phyloP scores from a whole-genome alignment of 1,284 basidiomycete species.

The Puccinia novopanici region DNA sequence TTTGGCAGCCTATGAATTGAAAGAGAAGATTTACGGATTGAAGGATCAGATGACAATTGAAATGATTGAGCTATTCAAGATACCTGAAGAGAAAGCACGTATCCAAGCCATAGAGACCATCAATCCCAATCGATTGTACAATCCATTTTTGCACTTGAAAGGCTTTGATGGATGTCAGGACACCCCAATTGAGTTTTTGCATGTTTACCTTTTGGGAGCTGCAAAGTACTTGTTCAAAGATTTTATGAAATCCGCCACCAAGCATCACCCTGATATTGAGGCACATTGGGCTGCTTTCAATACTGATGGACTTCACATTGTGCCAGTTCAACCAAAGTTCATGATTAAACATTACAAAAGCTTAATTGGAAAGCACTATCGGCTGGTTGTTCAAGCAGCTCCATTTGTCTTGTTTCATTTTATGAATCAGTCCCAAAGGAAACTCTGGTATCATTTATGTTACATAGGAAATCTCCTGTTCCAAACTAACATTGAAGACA shows the following conservation, averaged over 20 bases:
- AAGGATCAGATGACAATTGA: too few species aligned
- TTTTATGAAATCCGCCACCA: neutral
- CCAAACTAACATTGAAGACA: slow-evolving; percentile 58
- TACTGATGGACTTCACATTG: neutral
- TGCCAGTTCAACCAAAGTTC: neutral
- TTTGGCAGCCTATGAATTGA: too few species aligned
- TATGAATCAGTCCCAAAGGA: slow-evolving; percentile 34
- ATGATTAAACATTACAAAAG: slow-evolving; percentile 56
- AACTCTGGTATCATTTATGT: slow-evolving; percentile 58
- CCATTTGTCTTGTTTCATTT: slow-evolving; percentile 60
- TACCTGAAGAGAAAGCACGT: too few species aligned
- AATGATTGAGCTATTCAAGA: too few species aligned
- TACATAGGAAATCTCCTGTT: slow-evolving; percentile 52
- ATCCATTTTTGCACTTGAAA: too few species aligned
- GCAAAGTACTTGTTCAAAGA: neutral
- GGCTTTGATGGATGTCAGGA: neutral
- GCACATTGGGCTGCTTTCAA: neutral
- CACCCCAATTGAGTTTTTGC: neutral
- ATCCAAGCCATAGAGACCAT: too few species aligned
- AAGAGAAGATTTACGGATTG: too few species aligned
- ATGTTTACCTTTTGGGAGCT: neutral
- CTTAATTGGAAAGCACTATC: slow-evolving; percentile 60
- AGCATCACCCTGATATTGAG: neutral
- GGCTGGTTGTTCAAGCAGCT: slow-evolving; percentile 59
- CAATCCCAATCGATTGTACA: too few species aligned